Evolutionary conservation across 352 stramenopile species (phyloP), one percentile per base, ranked within the genome.

Genomic region (Phytopythium helicoides): DNA sequence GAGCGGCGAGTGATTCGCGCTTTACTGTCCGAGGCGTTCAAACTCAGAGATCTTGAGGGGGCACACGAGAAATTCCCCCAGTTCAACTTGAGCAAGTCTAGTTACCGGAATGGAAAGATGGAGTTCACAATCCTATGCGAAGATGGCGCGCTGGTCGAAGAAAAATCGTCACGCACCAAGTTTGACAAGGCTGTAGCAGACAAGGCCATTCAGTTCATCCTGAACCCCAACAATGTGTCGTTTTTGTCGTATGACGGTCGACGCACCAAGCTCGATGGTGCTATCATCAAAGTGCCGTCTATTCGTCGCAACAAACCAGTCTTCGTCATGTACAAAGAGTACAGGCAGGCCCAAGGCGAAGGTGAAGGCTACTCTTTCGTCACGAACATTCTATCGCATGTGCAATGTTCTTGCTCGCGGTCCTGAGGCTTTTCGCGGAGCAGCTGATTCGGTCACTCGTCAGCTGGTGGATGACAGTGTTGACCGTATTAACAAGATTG

Each of bases 1-100:
- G 45, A 51, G 45, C 45, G 45, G 3, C 45, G 45, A 3, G 45
- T 51, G 18, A 21, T 38, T 11, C 45, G 45, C n/a, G 45, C 45
- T 0, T 15, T 51, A 3, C 3, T 51, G 28, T 37, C 26, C 28
- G 10, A 51, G 18, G 26, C 26, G 18, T 31, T 51, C 28, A 40
- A 25, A 26, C 18, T 15, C 9, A 6, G n/a, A 15, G 45, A 51
- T 28, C 2, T 51, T 21, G 45, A 21, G 0, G 28, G 6, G 26
- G 26, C 38, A 0, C 26, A 18, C 3, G n/a, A 37, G 10, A 5
- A n/a, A 1, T 6, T 51, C 18, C 45, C 45, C 11, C 25, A 26
- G 15, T 41, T 51, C 28, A 28, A 28, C 18, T 16, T 51, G 7
- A 51, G 28, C 26, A 28, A 26, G 9, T 28, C 45, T 3, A 51